Conservation (phyloP, 208 protist genomes). For the Leishmania aethiopica region DNA sequence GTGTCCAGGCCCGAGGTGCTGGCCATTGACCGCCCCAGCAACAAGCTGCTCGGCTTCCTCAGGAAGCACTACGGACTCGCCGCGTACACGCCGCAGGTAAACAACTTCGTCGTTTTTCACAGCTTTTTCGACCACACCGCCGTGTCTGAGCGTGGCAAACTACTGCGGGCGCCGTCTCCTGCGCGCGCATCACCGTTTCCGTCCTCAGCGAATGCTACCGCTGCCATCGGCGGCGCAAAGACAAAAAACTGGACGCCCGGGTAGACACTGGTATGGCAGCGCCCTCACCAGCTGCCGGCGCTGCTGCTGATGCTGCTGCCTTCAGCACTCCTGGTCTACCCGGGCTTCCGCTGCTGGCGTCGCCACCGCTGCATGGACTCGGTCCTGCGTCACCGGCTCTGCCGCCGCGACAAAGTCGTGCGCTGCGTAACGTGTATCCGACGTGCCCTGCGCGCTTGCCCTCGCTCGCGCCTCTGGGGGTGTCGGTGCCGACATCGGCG, state of each 20-base stretch:
- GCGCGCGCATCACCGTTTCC: background rate
- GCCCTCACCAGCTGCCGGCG: background rate
- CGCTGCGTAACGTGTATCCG: background rate
- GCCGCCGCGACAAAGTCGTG: background rate
- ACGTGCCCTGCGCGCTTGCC: background rate
- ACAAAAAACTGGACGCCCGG: slow-evolving; percentile 33
- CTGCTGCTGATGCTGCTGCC: background rate
- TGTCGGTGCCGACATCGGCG: background rate
- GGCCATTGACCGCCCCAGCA: slow-evolving; percentile 92
- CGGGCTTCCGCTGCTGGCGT: background rate
- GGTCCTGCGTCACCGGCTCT: background rate
- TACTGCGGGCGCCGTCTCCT: slow-evolving; percentile 25
- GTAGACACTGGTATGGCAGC: slow-evolving; percentile 17
- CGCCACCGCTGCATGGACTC: background rate
- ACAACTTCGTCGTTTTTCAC: slow-evolving; percentile 95
- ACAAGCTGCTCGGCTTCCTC: slow-evolving; percentile 91
- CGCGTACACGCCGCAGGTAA: slow-evolving; percentile 81
- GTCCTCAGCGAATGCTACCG: background rate
- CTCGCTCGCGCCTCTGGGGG: slow-evolving; percentile 5
- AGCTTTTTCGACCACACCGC: slow-evolving; percentile 77
- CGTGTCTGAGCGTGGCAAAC: slow-evolving; percentile 50
- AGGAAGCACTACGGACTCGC: slow-evolving; percentile 83
- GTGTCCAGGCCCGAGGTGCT: slow-evolving; percentile 52
- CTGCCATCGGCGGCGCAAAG: no score
- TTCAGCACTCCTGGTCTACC: slow-evolving; percentile 3